Base-by-base conservation (phyloP, 805 yeast species). In the Ogataea nonfermentans region DNA sequence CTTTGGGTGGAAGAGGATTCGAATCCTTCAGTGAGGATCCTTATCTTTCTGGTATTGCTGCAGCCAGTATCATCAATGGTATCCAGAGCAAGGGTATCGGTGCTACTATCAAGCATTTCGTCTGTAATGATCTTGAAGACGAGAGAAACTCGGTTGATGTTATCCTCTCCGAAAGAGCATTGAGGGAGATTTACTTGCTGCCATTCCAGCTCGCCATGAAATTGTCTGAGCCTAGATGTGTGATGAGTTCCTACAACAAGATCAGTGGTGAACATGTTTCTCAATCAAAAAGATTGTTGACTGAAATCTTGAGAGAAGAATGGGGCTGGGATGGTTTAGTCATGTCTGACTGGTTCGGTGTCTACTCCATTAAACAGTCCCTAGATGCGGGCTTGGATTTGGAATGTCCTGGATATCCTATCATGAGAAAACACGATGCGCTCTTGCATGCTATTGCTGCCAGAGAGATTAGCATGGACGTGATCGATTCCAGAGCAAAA, bases 281-380 rank as follows among this genome's bases (percentile, higher is more conserved):
- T 16, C 76, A 79, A 51, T 63, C 70, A 30, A 63, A 65, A 39
- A 49, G 54, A 28, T 54, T 78, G 28, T 50, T 80, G 29, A 61
- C 68, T 11, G 73, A 74, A 22, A 60, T 77, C 24, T 59, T 79
- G 42, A 63, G 82, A 43, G 55, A 65, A 4, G 85, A 80, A 55
- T 80, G 82, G 82, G 62, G 65, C 9, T 80, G 70, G 65, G 65
- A 73, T 10, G 85, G 85, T 33, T 56, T 71, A 25, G 56, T 70
- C 29, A 77, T 80, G 79, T 73, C 81, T 25, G 86, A 80, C 59
- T 80, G 85, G 86, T 74, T 55, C 56, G 86, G 86, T 25, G 70
- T 70, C 9, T 78, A 74, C 56, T 67, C 79, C 13, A 60, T 63
- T 26, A 67, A 65, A 33, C 71, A 67, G 28, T 54, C 80, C 13